Evolutionary conservation across 371 early-diverging fungal genomes (phyloP), one percentile per base, ranked within the genome.

Genomic region (Rhizopus stolonifer): DNA sequence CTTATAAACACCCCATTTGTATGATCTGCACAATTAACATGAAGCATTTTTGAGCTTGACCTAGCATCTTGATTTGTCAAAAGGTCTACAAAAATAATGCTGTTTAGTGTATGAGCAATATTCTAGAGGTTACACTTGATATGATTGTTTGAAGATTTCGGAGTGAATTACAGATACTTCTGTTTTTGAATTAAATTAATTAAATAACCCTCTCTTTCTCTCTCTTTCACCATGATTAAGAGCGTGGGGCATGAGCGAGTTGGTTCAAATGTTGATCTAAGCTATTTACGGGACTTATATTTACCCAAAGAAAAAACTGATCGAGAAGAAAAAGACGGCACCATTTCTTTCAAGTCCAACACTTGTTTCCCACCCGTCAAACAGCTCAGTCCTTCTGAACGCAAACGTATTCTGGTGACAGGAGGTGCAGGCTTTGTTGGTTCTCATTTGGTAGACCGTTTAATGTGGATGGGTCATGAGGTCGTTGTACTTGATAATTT

Each of bases 341-440:
- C 81, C 0, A 53, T 86, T 13, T 61, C 78, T 2, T 83, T 73
- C 50, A 69, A 74, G 22, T 67, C 67, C 29, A 55, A 68, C 9
- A 71, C 70, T 40, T 52, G 78, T 0, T 84, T 73, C 26, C 79
- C 83, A 10, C 71, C 84, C 5, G 82, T 86, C 19, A 77, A 73
- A 47, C 73, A 74, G 15, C 54, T 83, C 25, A 58, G 65, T 4
- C 76, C 74, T 9, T 67, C 70, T 3, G 83, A 87, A 33, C 77
- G 83, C 48, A 87, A 87, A 61, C 81, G 91, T 11, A 88, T 92
- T 29, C 77, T 94, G 26, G 92, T 94, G 13, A 94, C 93, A 3
- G 94, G 94, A 8, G 94, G 94, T 7, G 92, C 94, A 14, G 94
- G 94, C 3, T 94, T 92, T 73, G 91, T 94, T 0, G 94, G 94